Base-by-base conservation (phyloP, 2,329 filamentous ascomycete species). In the Fusarium marasasianum region DNA sequence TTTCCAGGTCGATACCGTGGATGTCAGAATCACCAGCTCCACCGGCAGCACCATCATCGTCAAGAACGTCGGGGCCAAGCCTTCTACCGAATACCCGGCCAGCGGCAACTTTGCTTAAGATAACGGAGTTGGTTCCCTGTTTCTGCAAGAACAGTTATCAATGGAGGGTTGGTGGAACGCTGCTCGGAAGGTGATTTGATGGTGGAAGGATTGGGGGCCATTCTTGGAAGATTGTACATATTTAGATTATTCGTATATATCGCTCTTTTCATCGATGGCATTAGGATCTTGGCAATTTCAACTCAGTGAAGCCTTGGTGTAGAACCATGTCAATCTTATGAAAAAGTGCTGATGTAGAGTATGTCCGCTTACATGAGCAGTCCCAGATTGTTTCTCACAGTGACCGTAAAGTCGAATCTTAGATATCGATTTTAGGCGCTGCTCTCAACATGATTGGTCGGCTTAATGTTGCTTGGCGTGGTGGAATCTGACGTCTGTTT, bases 21-120 rank as follows among this genome's bases (percentile, higher is more conserved):
- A 88, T 75, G 84, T 92, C 37, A 86, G 85, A 64, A 84, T 91
- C 31, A 91, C 89, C 3, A 86, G 87, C 66, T 77, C 82, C 7
- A 84, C 84, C 38, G 90, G 90, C 0, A 82, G 84, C 68, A 84
- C 77, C 1, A 83, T 92, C 24, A 81, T 84, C 17, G 86, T 91
- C 18, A 87, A 87, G 73, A 79, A 83, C 44, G 88, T 91, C 9
- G 81, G 81, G 24, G 80, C 89, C 29, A 79, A 73, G 22, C 75
- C 80, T 10, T 76, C 80, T 22, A 68, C 76, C 6, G 72, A 82
- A 71, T 72, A 69, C 26, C 77, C 76, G 26, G 80, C 79, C 10
- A 62, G 65, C 6, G 78, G 77, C 24, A 83, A 83, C 79, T 83
- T 83, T 41, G 69, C 55, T 31, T 69, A 35, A 22, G 48, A 33